Evolutionary conservation across 495 filamentous ascomycete species (phyloP), one percentile per base, ranked within the genome.

Genomic region (Tirmania nivea): DNA sequence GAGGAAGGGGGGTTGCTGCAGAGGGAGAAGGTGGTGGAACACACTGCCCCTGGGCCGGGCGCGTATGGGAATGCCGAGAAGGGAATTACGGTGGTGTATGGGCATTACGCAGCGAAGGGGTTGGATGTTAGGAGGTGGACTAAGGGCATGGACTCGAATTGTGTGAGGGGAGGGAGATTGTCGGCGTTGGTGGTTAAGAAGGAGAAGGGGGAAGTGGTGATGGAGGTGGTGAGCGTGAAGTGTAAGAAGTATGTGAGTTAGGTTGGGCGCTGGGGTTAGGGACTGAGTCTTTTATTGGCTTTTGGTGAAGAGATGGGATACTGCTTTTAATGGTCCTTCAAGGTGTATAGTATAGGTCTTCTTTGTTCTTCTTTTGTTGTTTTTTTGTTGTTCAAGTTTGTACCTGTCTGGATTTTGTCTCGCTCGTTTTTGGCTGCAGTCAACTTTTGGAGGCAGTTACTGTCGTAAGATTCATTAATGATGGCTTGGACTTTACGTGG

Each of bases 131-230:
- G 74, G 48, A 68, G 67, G 34, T 92, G 86, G 63, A 81, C 79
- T 45, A 86, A 85, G 62, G 90, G 90, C 1, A 69, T 97, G 19
- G 90, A 96, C 63, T 78, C 78, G 0, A 81, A 79, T 1, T 95
- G 88, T 62, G 76, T 83, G 10, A 75, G 78, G 52, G 86, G 84
- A 8, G 79, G 77, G 0, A 70, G 73, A 53, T 62, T 95, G 54
- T 84, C 82, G 2, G 89, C 84, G n/a, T 59, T 90, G 54, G 70
- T 95, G 61, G 64, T 31, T 56, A 57, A 51, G 52, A 57, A 16
- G n/a, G 57, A 51, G 52, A 57, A 16, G n/a, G 45, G 50, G 0
- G 53, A 52, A 21, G 52, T 14, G 39, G 39, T 45, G 39, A 45
- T 45, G 39, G 17, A 19, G 3, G 12, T 58, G 7, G 51, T 50